phyloP scores from a whole-genome alignment of 2,329 filamentous ascomycete genomes.

The Xenosphaeropsis pyriputrescens region DNA sequence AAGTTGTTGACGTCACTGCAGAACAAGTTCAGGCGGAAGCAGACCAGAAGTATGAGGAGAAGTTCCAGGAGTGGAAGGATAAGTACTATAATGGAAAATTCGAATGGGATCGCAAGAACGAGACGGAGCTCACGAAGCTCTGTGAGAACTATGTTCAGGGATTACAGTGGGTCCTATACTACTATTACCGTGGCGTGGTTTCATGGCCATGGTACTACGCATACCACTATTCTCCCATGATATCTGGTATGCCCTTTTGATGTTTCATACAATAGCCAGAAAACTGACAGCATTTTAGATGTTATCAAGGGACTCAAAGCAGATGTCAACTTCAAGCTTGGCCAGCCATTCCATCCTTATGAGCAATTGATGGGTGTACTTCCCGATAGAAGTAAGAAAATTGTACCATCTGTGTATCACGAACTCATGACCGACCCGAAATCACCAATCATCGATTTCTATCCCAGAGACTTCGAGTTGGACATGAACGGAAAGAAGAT shows the following conservation, averaged over 20 bases:
- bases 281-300: conserved; percentile 34
- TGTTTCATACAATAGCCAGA: conserved; percentile 6
- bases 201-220: conserved; percentile 98
- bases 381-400: conserved; percentile 92
- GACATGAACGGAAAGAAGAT: conserved; percentile 99
- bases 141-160: conserved; percentile 97
- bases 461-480: conserved; percentile 88
- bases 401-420: conserved; percentile 79
- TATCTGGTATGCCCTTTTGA: conserved; percentile 44
- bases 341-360: conserved; percentile 87
- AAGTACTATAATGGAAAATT: conserved; percentile 88
- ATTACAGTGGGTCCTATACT: conserved; percentile 93
- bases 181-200: conserved; percentile 93
- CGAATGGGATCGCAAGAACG: conserved; percentile 70
- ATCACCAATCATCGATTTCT: conserved; percentile 95
- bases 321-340: conserved; percentile 82
- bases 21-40: conserved; percentile 69
- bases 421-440: conserved; percentile 81
- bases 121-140: conserved; percentile 66
- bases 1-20: conserved; percentile 63
- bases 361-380: conserved; percentile 98
- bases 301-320: conserved; percentile 78
- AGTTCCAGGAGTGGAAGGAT: conserved; percentile 88
- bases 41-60: conserved; percentile 75
- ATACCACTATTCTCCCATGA: conserved; percentile 96